These are phyloP conservation scores for Scutellaria minor DNA, from an alignment of 257 asterid species.

Conservation along the genomic window DNA sequence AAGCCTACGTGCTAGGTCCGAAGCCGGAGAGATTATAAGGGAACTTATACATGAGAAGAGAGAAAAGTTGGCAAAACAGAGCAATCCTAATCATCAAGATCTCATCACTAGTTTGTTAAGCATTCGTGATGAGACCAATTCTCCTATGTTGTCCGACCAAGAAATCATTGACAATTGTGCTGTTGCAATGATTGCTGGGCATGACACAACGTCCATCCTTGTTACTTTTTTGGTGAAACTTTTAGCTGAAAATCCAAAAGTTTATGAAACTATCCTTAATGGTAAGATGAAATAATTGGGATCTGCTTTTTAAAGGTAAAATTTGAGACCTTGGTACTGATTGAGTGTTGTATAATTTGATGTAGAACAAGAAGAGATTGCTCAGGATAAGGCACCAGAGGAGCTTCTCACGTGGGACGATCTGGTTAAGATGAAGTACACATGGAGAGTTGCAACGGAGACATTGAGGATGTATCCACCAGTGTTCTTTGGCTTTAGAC, in stretches of 20 bases:
- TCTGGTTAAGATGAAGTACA: conserved; percentile 11
- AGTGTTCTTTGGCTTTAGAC: background rate
- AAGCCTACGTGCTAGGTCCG: background rate
- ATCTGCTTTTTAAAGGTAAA: too few species aligned
- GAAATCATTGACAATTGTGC: background rate
- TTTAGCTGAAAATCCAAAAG: background rate
- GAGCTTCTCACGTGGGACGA: conserved; percentile 10
- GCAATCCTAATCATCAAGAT: background rate
- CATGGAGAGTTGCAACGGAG: conserved; percentile 6
- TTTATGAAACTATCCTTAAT: background rate
- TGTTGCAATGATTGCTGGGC: background rate
- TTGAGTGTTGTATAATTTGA: too few species aligned
- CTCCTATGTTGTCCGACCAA: background rate
- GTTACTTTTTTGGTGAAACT: conserved; percentile 1
- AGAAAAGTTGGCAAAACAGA: background rate
- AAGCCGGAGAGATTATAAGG: background rate
- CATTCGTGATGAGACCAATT: background rate
- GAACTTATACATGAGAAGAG: conserved; percentile 6
- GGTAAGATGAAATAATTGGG: too few species aligned
- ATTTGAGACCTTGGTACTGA: too few species aligned
- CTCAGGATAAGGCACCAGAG: background rate
- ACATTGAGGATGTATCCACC: conserved; percentile 18
- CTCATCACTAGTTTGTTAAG: conserved; percentile 16
- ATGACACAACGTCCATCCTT: conserved; percentile 10
- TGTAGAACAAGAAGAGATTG: conserved; percentile 21